Conservation (phyloP, 169 alveolate genomes). For the Plasmodium malariae region DNA sequence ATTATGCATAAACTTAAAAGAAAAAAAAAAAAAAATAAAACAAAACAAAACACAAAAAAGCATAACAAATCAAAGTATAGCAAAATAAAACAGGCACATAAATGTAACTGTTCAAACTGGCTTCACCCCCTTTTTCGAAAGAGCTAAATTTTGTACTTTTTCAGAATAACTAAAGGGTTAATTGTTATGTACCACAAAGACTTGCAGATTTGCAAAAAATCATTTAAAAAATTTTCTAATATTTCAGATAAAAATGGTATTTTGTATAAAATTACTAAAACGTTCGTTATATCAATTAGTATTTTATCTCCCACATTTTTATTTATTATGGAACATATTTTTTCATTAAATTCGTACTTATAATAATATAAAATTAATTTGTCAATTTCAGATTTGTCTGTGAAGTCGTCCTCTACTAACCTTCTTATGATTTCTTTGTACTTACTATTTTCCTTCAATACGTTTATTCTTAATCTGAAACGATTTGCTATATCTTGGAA, state of each 20-base stretch:
- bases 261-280: conserved; percentile 36
- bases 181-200: conserved; percentile 18
- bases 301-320: conserved; percentile 54
- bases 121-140: no score
- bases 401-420: background rate
- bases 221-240: conserved; percentile 31
- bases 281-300: conserved; percentile 47
- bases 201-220: conserved; percentile 42
- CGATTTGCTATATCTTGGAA: conserved; percentile 50
- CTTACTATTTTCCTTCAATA: conserved; percentile 20
- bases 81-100: no score
- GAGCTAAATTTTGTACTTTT: conserved; percentile 15
- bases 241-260: conserved; percentile 23
- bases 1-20: no score
- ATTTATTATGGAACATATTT: conserved; percentile 4
- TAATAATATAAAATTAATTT: conserved; percentile 34
- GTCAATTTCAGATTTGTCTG: conserved; percentile 31
- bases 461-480: conserved; percentile 27
- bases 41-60: no score
- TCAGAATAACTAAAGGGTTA: conserved; percentile 37
- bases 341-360: conserved; percentile 20
- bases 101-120: no score
- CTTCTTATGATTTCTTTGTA: conserved; percentile 20
- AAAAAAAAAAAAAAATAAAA: no score
- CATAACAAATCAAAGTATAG: no score